Conservation (phyloP, 106 monocot species). For the Phalaenopsis aphrodite region DNA sequence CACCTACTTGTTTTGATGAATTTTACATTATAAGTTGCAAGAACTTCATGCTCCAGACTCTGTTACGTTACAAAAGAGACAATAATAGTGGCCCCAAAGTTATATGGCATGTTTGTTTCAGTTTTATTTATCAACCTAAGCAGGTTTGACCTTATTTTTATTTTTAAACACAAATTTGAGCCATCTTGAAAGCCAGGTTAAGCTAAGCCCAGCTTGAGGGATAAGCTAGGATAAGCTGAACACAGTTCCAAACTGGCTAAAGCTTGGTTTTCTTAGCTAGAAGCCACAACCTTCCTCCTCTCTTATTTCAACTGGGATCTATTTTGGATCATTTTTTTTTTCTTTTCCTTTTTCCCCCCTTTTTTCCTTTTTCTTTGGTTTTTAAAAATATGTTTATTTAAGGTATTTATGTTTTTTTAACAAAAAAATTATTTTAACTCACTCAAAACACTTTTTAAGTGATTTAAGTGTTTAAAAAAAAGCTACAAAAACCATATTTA, state of each 20-base stretch:
- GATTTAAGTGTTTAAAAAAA: too few species aligned
- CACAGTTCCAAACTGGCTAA: neutral
- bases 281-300: too few species aligned
- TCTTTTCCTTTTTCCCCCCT: too few species aligned
- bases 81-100: neutral
- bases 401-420: too few species aligned
- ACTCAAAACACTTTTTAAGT: too few species aligned
- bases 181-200: neutral
- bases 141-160: neutral
- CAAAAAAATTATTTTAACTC: too few species aligned
- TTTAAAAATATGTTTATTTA: too few species aligned
- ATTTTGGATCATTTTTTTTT: too few species aligned
- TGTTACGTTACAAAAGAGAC: neutral
- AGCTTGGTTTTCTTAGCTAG: too few species aligned
- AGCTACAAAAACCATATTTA: too few species aligned
- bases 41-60: neutral
- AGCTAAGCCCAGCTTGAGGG: neutral
- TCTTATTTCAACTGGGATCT: too few species aligned
- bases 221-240: neutral
- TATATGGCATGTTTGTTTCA: neutral
- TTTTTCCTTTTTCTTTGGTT: too few species aligned
- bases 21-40: neutral
- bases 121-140: neutral
- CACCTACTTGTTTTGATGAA: neutral
- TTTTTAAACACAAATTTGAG: neutral